Percentiles rank a stretch among this genome's conserved stretches.
Evolutionary conservation across 148 eudicot genomes (phyloP).

Genomic region (Persicaria maculosa): DNA sequence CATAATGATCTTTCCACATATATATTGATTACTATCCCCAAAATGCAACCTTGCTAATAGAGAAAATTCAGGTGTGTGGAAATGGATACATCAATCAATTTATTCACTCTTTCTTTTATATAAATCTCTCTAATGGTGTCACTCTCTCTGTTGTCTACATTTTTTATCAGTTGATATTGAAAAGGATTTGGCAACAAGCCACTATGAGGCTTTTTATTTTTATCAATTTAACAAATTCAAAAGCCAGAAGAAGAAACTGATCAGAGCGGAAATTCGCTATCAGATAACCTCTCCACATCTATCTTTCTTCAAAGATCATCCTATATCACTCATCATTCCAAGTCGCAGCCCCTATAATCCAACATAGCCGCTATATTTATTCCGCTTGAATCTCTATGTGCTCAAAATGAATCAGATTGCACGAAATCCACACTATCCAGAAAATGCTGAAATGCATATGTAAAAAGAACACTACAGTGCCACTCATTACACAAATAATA

Average conservation of each 20-base stretch:
- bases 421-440: not conserved
- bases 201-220: too few species aligned
- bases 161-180: too few species aligned
- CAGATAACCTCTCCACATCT: not conserved
- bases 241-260: not conserved
- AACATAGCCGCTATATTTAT: not conserved
- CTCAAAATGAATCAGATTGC: not conserved
- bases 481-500: too few species aligned
- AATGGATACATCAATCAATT: not conserved
- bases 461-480: too few species aligned
- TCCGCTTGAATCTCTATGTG: not conserved
- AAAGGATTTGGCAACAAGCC: too few species aligned
- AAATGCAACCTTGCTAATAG: not conserved
- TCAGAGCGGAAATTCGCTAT: not conserved
- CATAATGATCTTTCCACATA: not conserved
- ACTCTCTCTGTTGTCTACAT: too few species aligned
- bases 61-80: not conserved
- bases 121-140: not conserved
- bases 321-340: too few species aligned
- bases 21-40: not conserved
- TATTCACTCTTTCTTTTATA: not conserved
- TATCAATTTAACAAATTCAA: too few species aligned
- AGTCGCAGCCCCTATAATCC: not conserved
- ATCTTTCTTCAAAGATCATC: not conserved
- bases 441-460: too few species aligned